Percentiles rank a stretch among this genome's conserved stretches.
phyloP scores from a whole-genome alignment of 148 eudicot genomes.

The Fagopyrum esculentum region DNA sequence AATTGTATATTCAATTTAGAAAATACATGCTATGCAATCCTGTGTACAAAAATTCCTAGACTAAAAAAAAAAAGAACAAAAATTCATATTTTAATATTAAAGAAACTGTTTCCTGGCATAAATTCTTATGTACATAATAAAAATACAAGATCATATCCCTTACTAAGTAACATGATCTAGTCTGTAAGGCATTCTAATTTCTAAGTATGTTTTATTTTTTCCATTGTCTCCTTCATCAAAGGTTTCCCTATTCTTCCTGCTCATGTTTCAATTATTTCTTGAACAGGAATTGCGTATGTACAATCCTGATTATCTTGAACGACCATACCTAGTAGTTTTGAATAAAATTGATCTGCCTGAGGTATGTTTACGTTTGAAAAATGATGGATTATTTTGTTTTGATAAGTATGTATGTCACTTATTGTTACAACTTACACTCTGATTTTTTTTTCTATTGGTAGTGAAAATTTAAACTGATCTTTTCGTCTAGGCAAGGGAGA shows the following conservation, averaged over 20 bases:
- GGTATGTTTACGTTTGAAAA: constrained; percentile 31
- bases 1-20: neutral
- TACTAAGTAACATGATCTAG: neutral
- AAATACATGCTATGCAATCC: neutral
- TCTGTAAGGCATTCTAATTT: neutral
- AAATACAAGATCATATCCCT: neutral
- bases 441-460: neutral
- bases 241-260: neutral
- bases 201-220: neutral
- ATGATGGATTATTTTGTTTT: neutral
- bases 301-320: constrained; percentile 92
- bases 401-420: neutral
- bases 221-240: neutral
- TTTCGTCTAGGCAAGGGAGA: constrained; percentile 49
- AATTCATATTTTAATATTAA: neutral
- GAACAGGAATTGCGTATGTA: constrained; percentile 53
- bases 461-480: neutral
- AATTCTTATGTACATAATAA: neutral
- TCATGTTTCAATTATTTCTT: constrained; percentile 1
- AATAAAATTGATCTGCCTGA: constrained; percentile 87
- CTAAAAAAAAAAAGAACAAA: neutral
- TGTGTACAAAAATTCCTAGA: neutral
- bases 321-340: constrained; percentile 86
- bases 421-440: neutral
- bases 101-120: neutral